Evolutionary conservation across 148 eudicot genomes (phyloP).

Genomic region (Vaccinium corymbosum): DNA sequence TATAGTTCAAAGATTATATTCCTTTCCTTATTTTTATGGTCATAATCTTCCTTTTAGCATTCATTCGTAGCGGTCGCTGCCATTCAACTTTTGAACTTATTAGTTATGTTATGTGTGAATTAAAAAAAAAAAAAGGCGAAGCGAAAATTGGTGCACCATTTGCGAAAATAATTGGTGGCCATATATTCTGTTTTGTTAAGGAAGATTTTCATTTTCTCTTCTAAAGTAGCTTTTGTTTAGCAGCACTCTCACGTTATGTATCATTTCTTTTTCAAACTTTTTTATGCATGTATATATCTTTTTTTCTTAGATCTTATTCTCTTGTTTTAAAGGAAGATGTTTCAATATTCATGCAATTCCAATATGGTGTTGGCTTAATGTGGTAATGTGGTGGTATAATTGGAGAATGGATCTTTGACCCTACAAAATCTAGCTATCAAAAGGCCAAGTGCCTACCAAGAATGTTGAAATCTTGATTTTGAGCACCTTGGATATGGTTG

Average conservation of each 20-base stretch:
- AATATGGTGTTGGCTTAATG: not conserved
- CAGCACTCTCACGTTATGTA: conserved; percentile 13
- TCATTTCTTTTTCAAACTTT: conserved; percentile 12
- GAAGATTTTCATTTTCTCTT: not conserved
- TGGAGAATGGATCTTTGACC: not conserved
- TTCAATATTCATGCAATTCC: not conserved
- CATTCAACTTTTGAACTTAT: not conserved
- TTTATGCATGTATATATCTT: not conserved
- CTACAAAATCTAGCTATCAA: too few species aligned
- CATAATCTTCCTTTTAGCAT: not conserved
- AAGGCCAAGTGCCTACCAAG: too few species aligned
- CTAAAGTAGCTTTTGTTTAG: conserved; percentile 20
- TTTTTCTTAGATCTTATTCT: not conserved
- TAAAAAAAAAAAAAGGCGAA: not conserved
- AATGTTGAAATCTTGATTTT: too few species aligned
- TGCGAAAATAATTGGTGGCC: conserved; percentile 4
- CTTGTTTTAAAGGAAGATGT: not conserved
- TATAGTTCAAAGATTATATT: conserved; percentile 21
- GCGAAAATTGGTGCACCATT: not conserved
- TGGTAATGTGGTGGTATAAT: not conserved
- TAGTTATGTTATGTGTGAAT: not conserved
- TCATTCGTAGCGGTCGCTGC: not conserved
- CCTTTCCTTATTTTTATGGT: not conserved
- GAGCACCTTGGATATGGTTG: too few species aligned
- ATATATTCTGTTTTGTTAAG: not conserved